phyloP scores from a whole-genome alignment of 768 basidiomycete species.

The Amanita fuliginea region DNA sequence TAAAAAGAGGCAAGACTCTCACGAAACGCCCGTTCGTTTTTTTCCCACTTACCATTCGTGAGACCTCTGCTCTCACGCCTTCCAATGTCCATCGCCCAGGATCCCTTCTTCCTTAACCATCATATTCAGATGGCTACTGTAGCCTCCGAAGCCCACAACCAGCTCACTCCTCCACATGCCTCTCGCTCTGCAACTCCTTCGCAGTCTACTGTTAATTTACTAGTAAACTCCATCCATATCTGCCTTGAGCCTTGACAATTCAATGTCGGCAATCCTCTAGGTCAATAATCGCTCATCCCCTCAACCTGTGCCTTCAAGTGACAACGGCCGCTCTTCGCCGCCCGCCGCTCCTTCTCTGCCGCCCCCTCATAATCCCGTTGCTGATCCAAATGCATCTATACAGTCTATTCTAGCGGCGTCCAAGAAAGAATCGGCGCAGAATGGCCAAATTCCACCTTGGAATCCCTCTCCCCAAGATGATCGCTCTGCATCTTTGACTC shows the following conservation, averaged over 20 bases:
- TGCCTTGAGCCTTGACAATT: constrained; percentile 10
- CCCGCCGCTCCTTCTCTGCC: constrained; percentile 9
- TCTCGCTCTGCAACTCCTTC: constrained; percentile 14
- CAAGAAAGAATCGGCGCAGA: constrained; percentile 29
- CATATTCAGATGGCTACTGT: constrained; percentile 30
- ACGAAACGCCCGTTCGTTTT: constrained; percentile 10
- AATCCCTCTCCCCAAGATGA: constrained; percentile 17
- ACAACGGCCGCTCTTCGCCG: constrained; percentile 6
- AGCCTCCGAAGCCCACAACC: constrained; percentile 9
- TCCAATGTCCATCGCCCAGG: constrained; percentile 31
- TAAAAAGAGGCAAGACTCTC: constrained; percentile 13
- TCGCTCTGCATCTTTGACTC: constrained; percentile 19
- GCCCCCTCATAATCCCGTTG: constrained; percentile 15
- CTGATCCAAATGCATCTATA: constrained; percentile 35
- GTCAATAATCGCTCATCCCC: constrained; percentile 6
- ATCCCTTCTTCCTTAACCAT: constrained; percentile 35
- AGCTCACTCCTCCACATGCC: constrained; percentile 9
- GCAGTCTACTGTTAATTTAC: constrained; percentile 15
- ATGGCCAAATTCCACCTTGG: constrained; percentile 33
- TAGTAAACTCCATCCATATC: constrained; percentile 17
- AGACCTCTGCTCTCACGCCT: constrained; percentile 36
- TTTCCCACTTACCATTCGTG: constrained; percentile 29
- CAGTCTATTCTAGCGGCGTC: constrained; percentile 44
- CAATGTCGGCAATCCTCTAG: constrained; percentile 5
- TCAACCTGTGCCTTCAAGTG: constrained; percentile 7